A percentile compares a stretch with the other conserved stretches of the same genome.
phyloP scores from a whole-genome alignment of 2,329 filamentous ascomycete species.

The Venturia asperata region DNA sequence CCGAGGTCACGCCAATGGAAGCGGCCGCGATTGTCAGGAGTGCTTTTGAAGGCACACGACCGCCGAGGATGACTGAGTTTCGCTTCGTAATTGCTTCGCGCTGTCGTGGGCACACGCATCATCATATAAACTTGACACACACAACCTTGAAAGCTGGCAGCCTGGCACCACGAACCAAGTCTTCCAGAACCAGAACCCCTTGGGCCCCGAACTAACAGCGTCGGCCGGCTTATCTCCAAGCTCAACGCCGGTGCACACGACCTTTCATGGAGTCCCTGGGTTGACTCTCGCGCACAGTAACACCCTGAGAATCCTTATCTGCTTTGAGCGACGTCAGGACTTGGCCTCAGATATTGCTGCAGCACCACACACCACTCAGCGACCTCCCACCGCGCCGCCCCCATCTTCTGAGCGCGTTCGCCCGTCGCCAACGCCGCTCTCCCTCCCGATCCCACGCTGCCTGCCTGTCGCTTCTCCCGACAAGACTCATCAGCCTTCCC shows the following conservation, averaged over 20 bases:
- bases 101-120: neutral
- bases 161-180: neutral
- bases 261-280: neutral
- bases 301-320: slow-evolving; percentile 10
- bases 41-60: neutral
- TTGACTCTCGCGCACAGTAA: neutral
- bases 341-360: neutral
- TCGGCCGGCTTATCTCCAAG: neutral
- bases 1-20: neutral
- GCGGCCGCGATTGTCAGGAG: neutral
- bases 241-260: neutral
- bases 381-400: neutral
- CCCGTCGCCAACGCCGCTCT: neutral
- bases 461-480: neutral
- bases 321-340: slow-evolving; percentile 1
- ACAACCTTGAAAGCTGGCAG: neutral
- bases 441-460: neutral
- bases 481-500: neutral
- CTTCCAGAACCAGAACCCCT: neutral
- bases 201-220: neutral
- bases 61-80: neutral
- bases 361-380: neutral
- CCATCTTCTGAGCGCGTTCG: neutral
- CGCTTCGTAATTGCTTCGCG: neutral
- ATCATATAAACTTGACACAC: neutral